Base-by-base conservation (phyloP, 2,329 filamentous ascomycete genomes). In the Aspergillus flavus region DNA sequence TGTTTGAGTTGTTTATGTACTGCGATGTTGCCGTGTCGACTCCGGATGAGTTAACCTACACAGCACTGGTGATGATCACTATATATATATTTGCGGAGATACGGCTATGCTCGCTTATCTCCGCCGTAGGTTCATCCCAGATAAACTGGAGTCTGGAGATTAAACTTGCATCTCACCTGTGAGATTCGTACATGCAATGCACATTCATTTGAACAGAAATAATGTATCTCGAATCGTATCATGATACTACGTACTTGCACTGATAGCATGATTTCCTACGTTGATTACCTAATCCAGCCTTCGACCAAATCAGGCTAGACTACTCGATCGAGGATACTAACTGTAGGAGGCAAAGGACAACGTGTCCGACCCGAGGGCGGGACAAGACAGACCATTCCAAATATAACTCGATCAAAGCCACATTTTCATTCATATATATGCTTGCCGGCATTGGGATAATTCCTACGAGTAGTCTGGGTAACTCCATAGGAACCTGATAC, bases 341-440 rank as follows among this genome's bases (percentile, higher is more conserved):
- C 52, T 30, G 19, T 11, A 36, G 4, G 2, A n/a, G 30, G 52
- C n/a, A 36, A 54, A 23, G 52, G 52, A 54, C 52, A 54, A 21
- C 52, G 52, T 54, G 52, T 54, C 52, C n/a, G n/a, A 21, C n/a
- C 52, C n/a, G 30, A 32, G 6, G 10, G 50, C 28, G 50, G 50
- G 50, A 53, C 45, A 28, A 28, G 23, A 28, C 23, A 16, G 26
- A 30, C 23, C 19, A 14, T 34, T 54, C 32, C 52, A 54, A 54
- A 23, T 34, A 54, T 36, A 54, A 34, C 14, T 54, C 14, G 6
- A 11, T 10, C 7, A 21, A 46, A 46, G 43, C 43, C 43, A 46
- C 43, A 46, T 23, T 46, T 23, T 23, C 43, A 46, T 46, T 46
- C 11, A 46, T 14, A 7, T 41, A 4, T n/a, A 41, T 41, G 39